Percentiles rank a stretch among this genome's conserved stretches.
phyloP scores from a whole-genome alignment of 257 asterid species.

The Anisodus tanguticus region DNA sequence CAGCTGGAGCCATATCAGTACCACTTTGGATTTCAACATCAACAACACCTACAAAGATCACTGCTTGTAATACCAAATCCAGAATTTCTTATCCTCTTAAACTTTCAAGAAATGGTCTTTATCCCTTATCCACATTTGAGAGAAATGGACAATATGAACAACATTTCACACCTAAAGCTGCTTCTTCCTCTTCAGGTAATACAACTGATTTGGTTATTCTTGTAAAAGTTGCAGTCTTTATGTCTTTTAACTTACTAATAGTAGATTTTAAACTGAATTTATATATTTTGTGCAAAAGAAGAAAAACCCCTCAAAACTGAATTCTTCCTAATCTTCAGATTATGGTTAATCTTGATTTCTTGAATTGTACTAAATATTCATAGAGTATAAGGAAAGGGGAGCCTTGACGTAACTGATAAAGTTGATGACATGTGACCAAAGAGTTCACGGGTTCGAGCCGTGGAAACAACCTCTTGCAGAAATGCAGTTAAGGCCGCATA shows the following conservation, averaged over 20 bases:
- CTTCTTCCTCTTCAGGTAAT: constrained; percentile 65
- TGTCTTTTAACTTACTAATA: constrained; percentile 1
- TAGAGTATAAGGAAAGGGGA: too few species aligned
- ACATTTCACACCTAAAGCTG: constrained; percentile 46
- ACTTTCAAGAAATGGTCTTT: constrained; percentile 33
- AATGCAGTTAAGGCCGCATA: too few species aligned
- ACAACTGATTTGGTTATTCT: background rate
- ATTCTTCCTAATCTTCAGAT: background rate
- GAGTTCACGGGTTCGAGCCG: too few species aligned
- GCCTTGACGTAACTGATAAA: too few species aligned
- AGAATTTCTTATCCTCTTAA: constrained; percentile 38
- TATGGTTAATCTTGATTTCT: constrained; percentile 2
- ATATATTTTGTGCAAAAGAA: background rate
- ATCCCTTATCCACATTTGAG: constrained; percentile 39
- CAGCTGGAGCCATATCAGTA: constrained; percentile 42
- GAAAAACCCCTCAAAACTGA: background rate
- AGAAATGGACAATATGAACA: constrained; percentile 32
- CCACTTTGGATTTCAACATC: constrained; percentile 39
- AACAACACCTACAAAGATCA: constrained; percentile 34
- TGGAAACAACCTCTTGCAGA: too few species aligned
- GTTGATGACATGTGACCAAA: too few species aligned
- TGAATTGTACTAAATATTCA: background rate
- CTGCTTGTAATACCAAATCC: constrained; percentile 30
- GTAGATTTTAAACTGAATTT: constrained; percentile 2
- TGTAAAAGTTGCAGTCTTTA: background rate